phyloP scores from a whole-genome alignment of 1,139 yeast genomes.

The Yamadazyma aaseri region DNA sequence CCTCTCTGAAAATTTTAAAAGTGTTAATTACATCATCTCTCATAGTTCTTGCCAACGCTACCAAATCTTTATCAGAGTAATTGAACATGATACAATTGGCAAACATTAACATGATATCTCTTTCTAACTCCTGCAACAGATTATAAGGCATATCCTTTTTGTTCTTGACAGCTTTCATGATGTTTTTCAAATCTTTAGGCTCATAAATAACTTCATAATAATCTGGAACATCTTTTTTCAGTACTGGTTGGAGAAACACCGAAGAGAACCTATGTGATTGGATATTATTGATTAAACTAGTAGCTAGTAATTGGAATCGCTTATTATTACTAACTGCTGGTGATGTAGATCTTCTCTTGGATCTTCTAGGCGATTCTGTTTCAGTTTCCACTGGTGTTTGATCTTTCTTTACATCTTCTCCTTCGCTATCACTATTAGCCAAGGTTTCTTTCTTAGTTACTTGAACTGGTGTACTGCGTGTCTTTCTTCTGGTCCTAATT shows the following conservation, averaged over 20 bases:
- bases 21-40: slow-evolving; percentile 52
- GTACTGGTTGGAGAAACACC: slow-evolving; percentile 70
- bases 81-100: slow-evolving; percentile 85
- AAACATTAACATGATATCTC: slow-evolving; percentile 73
- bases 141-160: slow-evolving; percentile 45
- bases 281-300: slow-evolving; percentile 61
- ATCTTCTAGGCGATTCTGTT: slow-evolving; percentile 4
- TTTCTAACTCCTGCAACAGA: slow-evolving; percentile 59
- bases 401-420: slow-evolving; percentile 6
- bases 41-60: slow-evolving; percentile 66
- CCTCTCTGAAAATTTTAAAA: slow-evolving; percentile 51
- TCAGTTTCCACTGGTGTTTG: neutral
- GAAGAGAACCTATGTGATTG: slow-evolving; percentile 74
- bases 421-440: neutral
- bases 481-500: neutral
- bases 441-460: neutral
- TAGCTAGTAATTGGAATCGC: slow-evolving; percentile 53
- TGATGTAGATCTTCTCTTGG: slow-evolving; percentile 20
- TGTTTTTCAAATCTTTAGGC: slow-evolving; percentile 68
- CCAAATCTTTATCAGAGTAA: slow-evolving; percentile 61
- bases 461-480: neutral
- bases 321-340: slow-evolving; percentile 31
- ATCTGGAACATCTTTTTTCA: slow-evolving; percentile 64
- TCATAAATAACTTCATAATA: slow-evolving; percentile 59
- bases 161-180: slow-evolving; percentile 54